Evolutionary conservation across 2,329 filamentous ascomycete genomes (phyloP).

Genomic region (Diaporthe capsici): DNA sequence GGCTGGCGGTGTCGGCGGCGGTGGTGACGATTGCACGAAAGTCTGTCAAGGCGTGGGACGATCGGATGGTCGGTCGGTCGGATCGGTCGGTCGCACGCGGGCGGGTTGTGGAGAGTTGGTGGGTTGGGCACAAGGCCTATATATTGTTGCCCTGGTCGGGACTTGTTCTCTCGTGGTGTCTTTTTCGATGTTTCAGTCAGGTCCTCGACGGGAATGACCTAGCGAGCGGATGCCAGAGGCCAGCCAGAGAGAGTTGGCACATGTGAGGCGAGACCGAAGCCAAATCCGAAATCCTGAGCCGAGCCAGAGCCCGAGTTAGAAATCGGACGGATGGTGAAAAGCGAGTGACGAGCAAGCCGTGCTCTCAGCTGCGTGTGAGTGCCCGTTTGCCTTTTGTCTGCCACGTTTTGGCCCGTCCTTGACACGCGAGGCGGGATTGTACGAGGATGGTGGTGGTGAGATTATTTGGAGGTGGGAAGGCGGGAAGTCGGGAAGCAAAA

Average conservation of each 20-base stretch:
- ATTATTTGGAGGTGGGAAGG: neutral
- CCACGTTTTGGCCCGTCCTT: constrained; percentile 23
- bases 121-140: constrained; percentile 15
- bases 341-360: constrained; percentile 25
- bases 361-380: constrained; percentile 8
- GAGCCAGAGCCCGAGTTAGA: neutral
- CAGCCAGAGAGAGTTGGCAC: constrained; percentile 10
- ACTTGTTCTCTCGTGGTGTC: neutral
- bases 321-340: neutral
- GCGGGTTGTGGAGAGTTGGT: constrained; percentile 16
- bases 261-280: constrained; percentile 16
- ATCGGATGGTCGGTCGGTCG: neutral
- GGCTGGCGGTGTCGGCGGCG: constrained; percentile 7
- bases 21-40: constrained; percentile 14
- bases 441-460: constrained; percentile 10
- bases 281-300: constrained; percentile 16
- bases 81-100: constrained; percentile 19
- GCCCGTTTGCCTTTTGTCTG: constrained; percentile 18
- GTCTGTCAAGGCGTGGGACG: neutral
- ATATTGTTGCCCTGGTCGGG: constrained; percentile 21
- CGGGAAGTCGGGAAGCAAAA: neutral
- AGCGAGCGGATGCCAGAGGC: constrained; percentile 29
- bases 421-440: constrained; percentile 14
- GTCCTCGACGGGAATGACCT: constrained; percentile 4
- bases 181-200: neutral